phyloP scores from a whole-genome alignment of 768 basidiomycete species.

The Calocybe gangraenosa region DNA sequence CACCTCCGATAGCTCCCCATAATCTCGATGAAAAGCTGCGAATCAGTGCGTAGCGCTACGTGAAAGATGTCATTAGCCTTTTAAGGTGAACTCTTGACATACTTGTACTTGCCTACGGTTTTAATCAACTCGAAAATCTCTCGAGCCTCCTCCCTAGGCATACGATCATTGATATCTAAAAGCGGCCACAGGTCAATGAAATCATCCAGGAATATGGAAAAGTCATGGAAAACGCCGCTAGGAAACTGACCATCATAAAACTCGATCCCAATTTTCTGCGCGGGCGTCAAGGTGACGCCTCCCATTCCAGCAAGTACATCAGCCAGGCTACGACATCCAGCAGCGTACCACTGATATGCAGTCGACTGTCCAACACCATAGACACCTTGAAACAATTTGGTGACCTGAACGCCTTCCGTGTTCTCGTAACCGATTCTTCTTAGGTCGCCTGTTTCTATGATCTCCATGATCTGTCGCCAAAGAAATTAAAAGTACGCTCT shows the following conservation, averaged over 20 bases:
- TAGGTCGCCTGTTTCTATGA: constrained; percentile 69
- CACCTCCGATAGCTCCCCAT: constrained; percentile 91
- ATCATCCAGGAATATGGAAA: constrained; percentile 2
- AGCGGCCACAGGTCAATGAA: background rate
- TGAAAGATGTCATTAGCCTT: too few relatives aligned
- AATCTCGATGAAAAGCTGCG: constrained; percentile 69
- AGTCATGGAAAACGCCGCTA: too few relatives aligned
- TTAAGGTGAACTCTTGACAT: too few relatives aligned
- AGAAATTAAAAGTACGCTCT: background rate
- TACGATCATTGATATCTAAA: constrained; percentile 77
- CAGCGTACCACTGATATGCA: constrained; percentile 70
- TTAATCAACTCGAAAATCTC: constrained; percentile 71
- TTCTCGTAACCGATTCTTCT: constrained; percentile 63
- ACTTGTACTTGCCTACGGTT: constrained; percentile 52
- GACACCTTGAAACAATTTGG: constrained; percentile 67
- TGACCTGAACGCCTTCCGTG: constrained; percentile 56
- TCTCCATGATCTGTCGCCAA: constrained; percentile 67
- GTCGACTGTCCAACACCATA: constrained; percentile 77
- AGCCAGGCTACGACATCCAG: constrained; percentile 74
- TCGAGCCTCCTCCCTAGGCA: constrained; percentile 78
- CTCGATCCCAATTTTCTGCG: constrained; percentile 63
- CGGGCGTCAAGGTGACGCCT: constrained; percentile 55
- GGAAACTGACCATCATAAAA: constrained; percentile 60
- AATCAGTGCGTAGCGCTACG: constrained; percentile 69
- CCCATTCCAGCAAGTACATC: constrained; percentile 61